Percentiles rank a stretch among this genome's conserved stretches.
phyloP scores from a whole-genome alignment of 2,329 filamentous ascomycete genomes.

The Mariannaea elegans region DNA sequence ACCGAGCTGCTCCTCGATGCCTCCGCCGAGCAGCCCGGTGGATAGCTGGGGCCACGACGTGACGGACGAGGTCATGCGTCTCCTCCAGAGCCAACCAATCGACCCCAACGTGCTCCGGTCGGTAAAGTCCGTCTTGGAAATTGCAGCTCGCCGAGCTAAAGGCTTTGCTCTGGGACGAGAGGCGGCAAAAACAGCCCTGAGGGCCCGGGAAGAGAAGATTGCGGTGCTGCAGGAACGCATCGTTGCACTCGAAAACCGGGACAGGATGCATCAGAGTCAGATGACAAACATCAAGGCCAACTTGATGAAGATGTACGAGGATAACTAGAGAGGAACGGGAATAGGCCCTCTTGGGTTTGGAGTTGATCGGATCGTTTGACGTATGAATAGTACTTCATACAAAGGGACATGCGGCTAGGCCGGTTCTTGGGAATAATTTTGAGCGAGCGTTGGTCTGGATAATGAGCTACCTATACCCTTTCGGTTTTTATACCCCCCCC shows the following conservation, averaged over 20 bases:
- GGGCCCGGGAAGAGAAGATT: slow-evolving; percentile 64
- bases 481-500: not conserved
- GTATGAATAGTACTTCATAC: not conserved
- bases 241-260: slow-evolving; percentile 50
- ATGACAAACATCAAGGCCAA: slow-evolving; percentile 50
- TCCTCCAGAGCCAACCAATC: slow-evolving; percentile 57
- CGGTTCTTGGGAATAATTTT: not conserved
- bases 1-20: not conserved
- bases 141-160: slow-evolving; percentile 64
- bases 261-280: slow-evolving; percentile 42
- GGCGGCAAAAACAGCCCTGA: slow-evolving; percentile 68
- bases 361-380: too few relatives aligned
- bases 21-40: slow-evolving; percentile 26
- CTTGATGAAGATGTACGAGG: slow-evolving; percentile 49
- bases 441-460: not conserved
- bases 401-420: not conserved
- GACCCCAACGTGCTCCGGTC: slow-evolving; percentile 46
- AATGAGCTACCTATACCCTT: not conserved
- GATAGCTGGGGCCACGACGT: slow-evolving; percentile 44
- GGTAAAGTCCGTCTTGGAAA: slow-evolving; percentile 58
- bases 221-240: slow-evolving; percentile 49
- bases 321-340: slow-evolving; percentile 30
- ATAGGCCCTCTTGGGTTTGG: too few relatives aligned
- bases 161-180: slow-evolving; percentile 74
- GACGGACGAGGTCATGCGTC: slow-evolving; percentile 57